These are phyloP conservation scores for Rubia occidens DNA, from an alignment of 305 asterid species.

Conservation along the genomic window DNA sequence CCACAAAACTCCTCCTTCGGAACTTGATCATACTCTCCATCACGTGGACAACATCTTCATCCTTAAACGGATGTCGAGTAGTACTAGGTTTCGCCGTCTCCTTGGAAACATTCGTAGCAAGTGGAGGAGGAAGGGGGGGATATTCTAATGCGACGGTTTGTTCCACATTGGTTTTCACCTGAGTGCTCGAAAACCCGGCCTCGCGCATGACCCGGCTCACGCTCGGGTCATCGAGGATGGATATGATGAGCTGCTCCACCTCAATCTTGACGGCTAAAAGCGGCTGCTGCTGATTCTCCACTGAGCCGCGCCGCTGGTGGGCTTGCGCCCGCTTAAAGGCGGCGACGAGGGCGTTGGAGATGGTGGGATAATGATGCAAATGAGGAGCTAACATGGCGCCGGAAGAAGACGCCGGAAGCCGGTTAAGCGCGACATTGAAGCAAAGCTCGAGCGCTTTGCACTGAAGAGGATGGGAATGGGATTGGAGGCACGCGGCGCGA, in stretches of 20 bases:
- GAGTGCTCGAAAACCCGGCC: slow-evolving; percentile 82
- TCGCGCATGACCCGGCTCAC: slow-evolving; percentile 95
- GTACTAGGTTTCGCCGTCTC: slow-evolving; percentile 16
- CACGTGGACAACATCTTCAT: slow-evolving; percentile 45
- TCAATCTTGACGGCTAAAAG: slow-evolving; percentile 62
- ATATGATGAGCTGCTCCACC: slow-evolving; percentile 67
- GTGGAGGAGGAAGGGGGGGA: slow-evolving; percentile 17
- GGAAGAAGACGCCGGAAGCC: slow-evolving; percentile 59
- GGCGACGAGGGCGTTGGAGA: slow-evolving; percentile 81
- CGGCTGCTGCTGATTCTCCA: slow-evolving; percentile 61
- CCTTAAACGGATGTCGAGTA: slow-evolving; percentile 17
- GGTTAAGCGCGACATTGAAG: slow-evolving; percentile 83
- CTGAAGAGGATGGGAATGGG: slow-evolving; percentile 84
- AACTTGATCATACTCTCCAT: slow-evolving; percentile 30
- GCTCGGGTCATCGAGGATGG: slow-evolving; percentile 88
- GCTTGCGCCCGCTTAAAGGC: slow-evolving; percentile 91
- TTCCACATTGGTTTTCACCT: slow-evolving; percentile 69
- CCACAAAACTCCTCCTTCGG: slow-evolving; percentile 35
- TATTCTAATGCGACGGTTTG: slow-evolving; percentile 44
- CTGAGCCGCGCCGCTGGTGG: slow-evolving; percentile 77
- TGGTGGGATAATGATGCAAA: slow-evolving; percentile 36
- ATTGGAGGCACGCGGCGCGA: slow-evolving; percentile 53
- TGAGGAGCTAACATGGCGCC: slow-evolving; percentile 28
- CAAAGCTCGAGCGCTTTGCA: slow-evolving; percentile 90
- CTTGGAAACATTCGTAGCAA: slow-evolving; percentile 13